Evolutionary conservation across 2,329 filamentous ascomycete species (phyloP).

Genomic region (Cercospora sp.): DNA sequence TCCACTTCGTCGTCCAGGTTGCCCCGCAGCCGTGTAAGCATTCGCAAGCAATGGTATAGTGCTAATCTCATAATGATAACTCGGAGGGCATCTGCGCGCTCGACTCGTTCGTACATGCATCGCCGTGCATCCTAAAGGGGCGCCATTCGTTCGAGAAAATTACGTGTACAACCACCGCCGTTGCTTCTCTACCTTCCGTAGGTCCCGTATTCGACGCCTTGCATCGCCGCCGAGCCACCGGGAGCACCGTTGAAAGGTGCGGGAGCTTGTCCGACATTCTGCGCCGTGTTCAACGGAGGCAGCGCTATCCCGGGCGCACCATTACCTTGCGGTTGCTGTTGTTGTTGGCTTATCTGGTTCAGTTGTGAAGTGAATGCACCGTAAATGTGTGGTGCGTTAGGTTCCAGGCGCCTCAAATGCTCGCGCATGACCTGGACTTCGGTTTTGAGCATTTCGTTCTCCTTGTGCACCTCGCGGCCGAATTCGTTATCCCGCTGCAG

Average conservation of each 20-base stretch:
- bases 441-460: conserved; percentile 50
- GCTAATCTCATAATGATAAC: conserved; percentile 20
- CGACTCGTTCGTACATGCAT: not conserved
- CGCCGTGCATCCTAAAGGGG: conserved; percentile 3
- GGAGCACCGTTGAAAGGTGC: conserved; percentile 37
- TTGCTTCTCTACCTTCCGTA: conserved; percentile 26
- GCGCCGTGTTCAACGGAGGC: conserved; percentile 38
- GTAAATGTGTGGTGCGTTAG: conserved; percentile 50
- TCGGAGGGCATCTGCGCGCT: conserved; percentile 1
- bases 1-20: conserved; percentile 3
- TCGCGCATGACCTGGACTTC: conserved; percentile 51
- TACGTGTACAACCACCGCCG: not conserved
- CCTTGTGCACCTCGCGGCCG: conserved; percentile 47
- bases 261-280: conserved; percentile 25
- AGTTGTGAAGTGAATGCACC: conserved; percentile 49
- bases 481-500: conserved; percentile 49
- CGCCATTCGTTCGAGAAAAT: conserved; percentile 2
- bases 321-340: conserved; percentile 36
- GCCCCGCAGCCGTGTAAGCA: conserved; percentile 7
- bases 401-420: conserved; percentile 49
- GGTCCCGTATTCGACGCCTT: conserved; percentile 50
- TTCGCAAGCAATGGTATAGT: conserved; percentile 30
- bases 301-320: conserved; percentile 38
- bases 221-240: conserved; percentile 45
- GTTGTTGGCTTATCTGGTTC: conserved; percentile 39